Evolutionary conservation across 208 protist genomes (phyloP).

Genomic region (Novymonas esmeraldas): DNA sequence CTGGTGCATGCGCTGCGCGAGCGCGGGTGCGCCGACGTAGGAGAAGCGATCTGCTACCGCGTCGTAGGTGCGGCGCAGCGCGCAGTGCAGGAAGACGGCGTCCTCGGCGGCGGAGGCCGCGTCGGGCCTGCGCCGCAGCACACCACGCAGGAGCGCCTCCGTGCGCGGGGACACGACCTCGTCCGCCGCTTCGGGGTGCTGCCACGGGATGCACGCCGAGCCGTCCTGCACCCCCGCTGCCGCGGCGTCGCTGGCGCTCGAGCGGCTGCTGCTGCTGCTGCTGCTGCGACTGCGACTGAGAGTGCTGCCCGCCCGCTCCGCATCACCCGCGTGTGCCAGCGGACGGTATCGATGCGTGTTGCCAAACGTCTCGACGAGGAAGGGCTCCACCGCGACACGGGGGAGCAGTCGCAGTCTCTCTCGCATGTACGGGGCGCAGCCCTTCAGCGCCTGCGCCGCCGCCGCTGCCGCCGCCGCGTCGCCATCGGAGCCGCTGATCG

Average conservation of each 20-base stretch:
- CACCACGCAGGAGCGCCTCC: neutral
- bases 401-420: conserved; percentile 16
- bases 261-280: neutral
- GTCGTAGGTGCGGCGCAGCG: conserved; percentile 27
- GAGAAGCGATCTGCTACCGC: conserved; percentile 15
- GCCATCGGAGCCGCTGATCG: neutral
- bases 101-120: neutral
- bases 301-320: neutral
- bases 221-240: conserved; percentile 1
- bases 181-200: conserved; percentile 2
- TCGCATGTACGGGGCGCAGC: neutral
- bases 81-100: conserved; percentile 25
- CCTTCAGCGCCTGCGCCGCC: no score
- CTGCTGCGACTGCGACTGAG: neutral
- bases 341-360: conserved; percentile 20
- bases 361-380: conserved; percentile 23
- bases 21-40: conserved; percentile 10
- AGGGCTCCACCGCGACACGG: conserved; percentile 15
- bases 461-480: no score
- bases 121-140: conserved; percentile 3
- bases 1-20: conserved; percentile 9
- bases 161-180: conserved; percentile 28
- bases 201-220: conserved; percentile 10
- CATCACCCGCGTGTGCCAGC: neutral
- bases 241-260: neutral